A percentile compares a stretch with the other conserved stretches of the same genome.
Evolutionary conservation across 176 grass and related monocot species (phyloP).

Genomic region (Carex littledalei): DNA sequence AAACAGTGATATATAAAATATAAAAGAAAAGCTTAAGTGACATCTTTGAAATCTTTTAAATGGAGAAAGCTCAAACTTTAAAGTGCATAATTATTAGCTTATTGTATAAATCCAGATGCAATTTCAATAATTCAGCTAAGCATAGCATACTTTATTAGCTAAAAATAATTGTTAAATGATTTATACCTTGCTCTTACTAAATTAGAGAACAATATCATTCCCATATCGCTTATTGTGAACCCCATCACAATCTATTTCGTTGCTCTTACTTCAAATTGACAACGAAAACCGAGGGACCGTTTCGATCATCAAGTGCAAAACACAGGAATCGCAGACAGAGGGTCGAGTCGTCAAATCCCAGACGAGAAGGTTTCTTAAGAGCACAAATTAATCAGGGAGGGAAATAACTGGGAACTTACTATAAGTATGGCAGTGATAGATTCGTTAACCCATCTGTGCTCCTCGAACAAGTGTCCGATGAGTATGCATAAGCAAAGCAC

Average conservation of each 20-base stretch:
- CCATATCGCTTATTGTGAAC: not conserved
- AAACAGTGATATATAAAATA: no score
- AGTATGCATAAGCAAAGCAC: constrained; percentile 74
- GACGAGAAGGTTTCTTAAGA: not conserved
- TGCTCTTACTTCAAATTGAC: not conserved
- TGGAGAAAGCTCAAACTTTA: not conserved
- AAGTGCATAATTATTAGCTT: not conserved
- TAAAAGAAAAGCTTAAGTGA: no score
- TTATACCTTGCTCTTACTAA: not conserved
- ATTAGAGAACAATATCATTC: not conserved
- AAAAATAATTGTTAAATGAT: not conserved
- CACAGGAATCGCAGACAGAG: not conserved
- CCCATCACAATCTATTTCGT: not conserved
- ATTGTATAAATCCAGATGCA: not conserved
- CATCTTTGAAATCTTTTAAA: no score
- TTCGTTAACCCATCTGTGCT: constrained; percentile 80
- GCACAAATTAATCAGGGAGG: not conserved
- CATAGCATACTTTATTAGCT: not conserved
- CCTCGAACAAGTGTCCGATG: constrained; percentile 59
- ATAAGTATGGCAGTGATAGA: constrained; percentile 64
- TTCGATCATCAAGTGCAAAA: not conserved
- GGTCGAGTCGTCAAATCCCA: not conserved
- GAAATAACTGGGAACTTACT: constrained; percentile 20
- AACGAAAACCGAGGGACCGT: not conserved
- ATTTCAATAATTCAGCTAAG: not conserved